phyloP scores from a whole-genome alignment of 306 rosid species.

The Cicer judaicum region DNA sequence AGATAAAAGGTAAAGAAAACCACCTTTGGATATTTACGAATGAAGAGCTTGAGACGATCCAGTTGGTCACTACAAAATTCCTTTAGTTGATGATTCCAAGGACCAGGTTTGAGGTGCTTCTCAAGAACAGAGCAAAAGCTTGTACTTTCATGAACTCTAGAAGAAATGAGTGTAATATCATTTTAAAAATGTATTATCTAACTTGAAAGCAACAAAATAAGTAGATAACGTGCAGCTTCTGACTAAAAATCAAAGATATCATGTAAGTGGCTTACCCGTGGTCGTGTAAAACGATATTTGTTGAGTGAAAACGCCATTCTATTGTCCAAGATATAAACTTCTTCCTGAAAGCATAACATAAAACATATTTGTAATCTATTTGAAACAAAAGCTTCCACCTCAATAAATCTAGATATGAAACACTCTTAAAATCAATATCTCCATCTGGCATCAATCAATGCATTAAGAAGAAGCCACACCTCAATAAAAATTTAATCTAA shows the following conservation, averaged over 20 bases:
- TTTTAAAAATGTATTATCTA: constrained; percentile 29
- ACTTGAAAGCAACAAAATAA: constrained; percentile 12
- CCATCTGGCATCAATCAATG: not conserved
- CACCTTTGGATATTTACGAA: constrained; percentile 78
- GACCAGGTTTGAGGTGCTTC: constrained; percentile 77
- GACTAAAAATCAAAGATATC: not conserved
- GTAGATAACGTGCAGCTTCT: constrained; percentile 13
- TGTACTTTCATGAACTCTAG: constrained; percentile 69
- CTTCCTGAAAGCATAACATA: constrained; percentile 58
- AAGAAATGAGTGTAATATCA: constrained; percentile 38
- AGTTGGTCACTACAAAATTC: constrained; percentile 61
- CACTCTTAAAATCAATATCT: constrained; percentile 11
- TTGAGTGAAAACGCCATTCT: constrained; percentile 82
- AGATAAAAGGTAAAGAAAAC: constrained; percentile 24
- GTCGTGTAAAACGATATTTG: constrained; percentile 62
- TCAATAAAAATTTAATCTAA: not conserved
- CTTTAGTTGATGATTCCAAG: constrained; percentile 74
- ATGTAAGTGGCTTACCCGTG: constrained; percentile 69
- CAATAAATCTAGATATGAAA: constrained; percentile 27
- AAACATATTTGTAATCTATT: constrained; percentile 26
- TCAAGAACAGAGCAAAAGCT: constrained; percentile 61
- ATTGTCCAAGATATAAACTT: constrained; percentile 87
- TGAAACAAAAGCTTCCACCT: constrained; percentile 25
- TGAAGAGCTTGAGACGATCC: constrained; percentile 73
- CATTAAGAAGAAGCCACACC: not conserved